phyloP scores from a whole-genome alignment of 2,329 filamentous ascomycete species.

The Pseudocercospora cruenta region DNA sequence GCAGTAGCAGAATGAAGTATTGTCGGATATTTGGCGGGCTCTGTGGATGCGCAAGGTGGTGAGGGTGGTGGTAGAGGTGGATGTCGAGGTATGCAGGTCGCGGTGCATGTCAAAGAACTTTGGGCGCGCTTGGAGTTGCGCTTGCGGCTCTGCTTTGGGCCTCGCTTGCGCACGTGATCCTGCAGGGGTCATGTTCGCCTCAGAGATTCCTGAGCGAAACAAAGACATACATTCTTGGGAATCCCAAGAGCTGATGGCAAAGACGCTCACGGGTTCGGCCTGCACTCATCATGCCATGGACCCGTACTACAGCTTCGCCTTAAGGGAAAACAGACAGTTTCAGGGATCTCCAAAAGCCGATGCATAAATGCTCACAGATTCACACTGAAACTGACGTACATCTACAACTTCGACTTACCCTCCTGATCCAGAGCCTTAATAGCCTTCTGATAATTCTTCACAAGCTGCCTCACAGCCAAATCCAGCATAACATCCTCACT shows the following conservation, averaged over 20 bases:
- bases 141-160: constrained; percentile 1
- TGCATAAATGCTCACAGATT: not conserved
- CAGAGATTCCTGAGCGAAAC: too few relatives aligned
- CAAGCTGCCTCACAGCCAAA: constrained; percentile 67
- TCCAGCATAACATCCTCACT: constrained; percentile 73
- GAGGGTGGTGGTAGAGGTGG: constrained; percentile 2
- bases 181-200: not conserved
- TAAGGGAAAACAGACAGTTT: too few relatives aligned
- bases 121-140: not conserved
- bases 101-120: not conserved
- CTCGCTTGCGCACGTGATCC: not conserved
- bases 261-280: too few relatives aligned
- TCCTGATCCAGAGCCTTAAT: constrained; percentile 54
- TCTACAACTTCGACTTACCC: constrained; percentile 48
- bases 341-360: not conserved
- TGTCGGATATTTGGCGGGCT: not conserved
- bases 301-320: not conserved
- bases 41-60: not conserved
- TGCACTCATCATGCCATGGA: too few relatives aligned
- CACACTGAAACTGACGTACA: not conserved
- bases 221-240: too few relatives aligned
- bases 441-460: constrained; percentile 68
- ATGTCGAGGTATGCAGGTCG: constrained; percentile 10
- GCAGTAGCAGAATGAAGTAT: not conserved
- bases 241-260: too few relatives aligned